These are phyloP conservation scores for Rhizopus delemar DNA, from an alignment of 371 early-diverging fungal species.

Conservation along the genomic window DNA sequence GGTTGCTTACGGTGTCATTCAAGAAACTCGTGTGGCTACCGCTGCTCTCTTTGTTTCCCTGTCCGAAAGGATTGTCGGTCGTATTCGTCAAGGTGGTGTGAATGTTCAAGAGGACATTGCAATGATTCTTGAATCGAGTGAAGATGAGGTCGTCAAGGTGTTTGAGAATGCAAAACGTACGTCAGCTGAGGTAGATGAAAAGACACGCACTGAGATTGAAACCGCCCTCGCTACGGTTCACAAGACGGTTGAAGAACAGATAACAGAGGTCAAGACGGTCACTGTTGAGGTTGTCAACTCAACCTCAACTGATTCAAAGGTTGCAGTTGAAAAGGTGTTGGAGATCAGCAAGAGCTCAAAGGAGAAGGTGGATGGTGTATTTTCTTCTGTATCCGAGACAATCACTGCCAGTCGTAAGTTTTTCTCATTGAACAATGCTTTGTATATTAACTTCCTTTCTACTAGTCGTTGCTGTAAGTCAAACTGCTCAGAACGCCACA, in stretches of 20 bases:
- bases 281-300: conserved; percentile 19
- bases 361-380: conserved; percentile 22
- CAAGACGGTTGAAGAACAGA: conserved; percentile 29
- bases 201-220: conserved; percentile 27
- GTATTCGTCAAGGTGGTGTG: conserved; percentile 23
- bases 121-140: conserved; percentile 15
- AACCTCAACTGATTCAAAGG: conserved; percentile 13
- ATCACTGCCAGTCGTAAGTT: conserved; percentile 29
- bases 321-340: conserved; percentile 20
- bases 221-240: conserved; percentile 23
- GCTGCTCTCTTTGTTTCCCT: conserved; percentile 19
- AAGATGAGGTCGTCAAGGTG: conserved; percentile 15
- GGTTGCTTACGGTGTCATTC: conserved; percentile 27
- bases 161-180: conserved; percentile 23
- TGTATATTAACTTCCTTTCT: neutral
- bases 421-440: neutral
- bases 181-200: conserved; percentile 22
- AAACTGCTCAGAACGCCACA: conserved; percentile 29
- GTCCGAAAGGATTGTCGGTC: conserved; percentile 20
- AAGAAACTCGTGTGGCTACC: conserved; percentile 27
- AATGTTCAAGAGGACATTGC: conserved; percentile 24
- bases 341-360: conserved; percentile 22
- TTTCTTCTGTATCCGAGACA: conserved; percentile 20
- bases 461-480: conserved; percentile 14
- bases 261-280: conserved; percentile 24